Base-by-base conservation (phyloP, 768 basidiomycete genomes). In the Auriscalpium vulgare region DNA sequence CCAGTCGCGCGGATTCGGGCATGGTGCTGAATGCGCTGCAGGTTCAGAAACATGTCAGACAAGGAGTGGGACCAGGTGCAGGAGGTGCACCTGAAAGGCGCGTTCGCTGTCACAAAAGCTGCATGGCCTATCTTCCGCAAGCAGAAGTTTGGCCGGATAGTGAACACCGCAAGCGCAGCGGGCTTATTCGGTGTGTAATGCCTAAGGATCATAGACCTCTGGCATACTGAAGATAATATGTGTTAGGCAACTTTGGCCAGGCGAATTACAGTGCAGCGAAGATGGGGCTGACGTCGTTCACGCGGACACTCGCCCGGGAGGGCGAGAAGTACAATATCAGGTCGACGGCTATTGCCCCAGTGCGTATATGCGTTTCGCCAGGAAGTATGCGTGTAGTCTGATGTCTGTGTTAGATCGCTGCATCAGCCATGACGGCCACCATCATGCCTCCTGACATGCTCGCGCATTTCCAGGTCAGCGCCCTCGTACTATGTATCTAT, bases 231-330 rank as follows among this genome's bases (percentile, higher is more conserved):
- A 23, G 49, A 6, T 58, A 21, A 46, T 37, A 37, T 34, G 4
- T 29, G 23, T 35, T 10, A 91, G 88, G 93, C 8, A 97, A 95
- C 75, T 90, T 95, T 67, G 97, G 97, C 10, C 95, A 97, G 71
- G 86, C 93, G 11, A 99, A 98, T 70, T 99, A 98, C 71, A 94
- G 93, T 48, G 92, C 95, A 2, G 95, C 95, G 2, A 98, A 99
- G 79, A 95, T 97, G 91, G 93, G 87, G 61, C 81, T 99, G 37
- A 78, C 97, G 51, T 87, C 77, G 0, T 97, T 97, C 72, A 91
- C 94, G 16, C 93, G 92, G 68, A 93, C 95, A 5, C 80, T 99
- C 37, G 93, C 95, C 3, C 75, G 82, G 21, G 97, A 99, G 71
- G 97, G 97, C 37, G 87, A 77, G 38, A 97, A 95, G 69, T 94